Evolutionary conservation across 257 asterid genomes (phyloP).

Genomic region (Solanum paucissectum): DNA sequence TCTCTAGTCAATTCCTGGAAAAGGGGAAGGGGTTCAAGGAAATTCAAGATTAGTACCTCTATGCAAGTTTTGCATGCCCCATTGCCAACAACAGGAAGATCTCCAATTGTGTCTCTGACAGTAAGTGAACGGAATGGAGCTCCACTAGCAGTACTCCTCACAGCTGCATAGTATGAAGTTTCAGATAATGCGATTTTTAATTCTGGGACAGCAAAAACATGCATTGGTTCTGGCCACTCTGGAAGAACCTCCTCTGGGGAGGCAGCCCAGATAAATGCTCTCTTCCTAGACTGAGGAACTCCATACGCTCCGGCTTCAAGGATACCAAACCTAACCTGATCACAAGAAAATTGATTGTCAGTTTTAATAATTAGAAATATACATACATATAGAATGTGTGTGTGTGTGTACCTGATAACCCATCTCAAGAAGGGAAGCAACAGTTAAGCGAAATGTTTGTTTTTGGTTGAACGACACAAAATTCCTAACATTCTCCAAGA

Average conservation of each 20-base stretch:
- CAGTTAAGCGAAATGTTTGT: conserved; percentile 81
- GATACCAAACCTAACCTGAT: conserved; percentile 79
- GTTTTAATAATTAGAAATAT: background rate
- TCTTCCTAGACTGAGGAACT: conserved; percentile 89
- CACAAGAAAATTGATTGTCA: conserved; percentile 4
- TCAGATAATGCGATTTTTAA: conserved; percentile 54
- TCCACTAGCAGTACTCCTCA: conserved; percentile 69
- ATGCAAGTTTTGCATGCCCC: conserved; percentile 58
- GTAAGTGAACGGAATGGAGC: conserved; percentile 95
- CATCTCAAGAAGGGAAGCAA: conserved; percentile 95
- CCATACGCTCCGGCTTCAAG: conserved; percentile 98
- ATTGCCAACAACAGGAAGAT: conserved; percentile 78
- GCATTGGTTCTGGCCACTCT: conserved; percentile 99
- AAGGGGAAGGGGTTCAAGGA: background rate
- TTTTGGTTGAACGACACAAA: conserved; percentile 95
- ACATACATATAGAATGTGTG: background rate
- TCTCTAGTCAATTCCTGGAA: background rate
- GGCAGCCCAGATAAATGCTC: conserved; percentile 99
- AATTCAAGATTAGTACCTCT: conserved; percentile 34
- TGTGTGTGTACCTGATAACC: conserved; percentile 76
- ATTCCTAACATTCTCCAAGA: conserved; percentile 88
- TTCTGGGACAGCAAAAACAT: conserved; percentile 81
- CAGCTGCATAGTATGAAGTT: conserved; percentile 63
- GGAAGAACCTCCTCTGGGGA: conserved; percentile 87
- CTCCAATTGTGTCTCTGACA: conserved; percentile 92